Evolutionary conservation across 1,284 basidiomycete species (phyloP), one percentile per base, ranked within the genome.

Genomic region (Phellopilus nigrolimitatus): DNA sequence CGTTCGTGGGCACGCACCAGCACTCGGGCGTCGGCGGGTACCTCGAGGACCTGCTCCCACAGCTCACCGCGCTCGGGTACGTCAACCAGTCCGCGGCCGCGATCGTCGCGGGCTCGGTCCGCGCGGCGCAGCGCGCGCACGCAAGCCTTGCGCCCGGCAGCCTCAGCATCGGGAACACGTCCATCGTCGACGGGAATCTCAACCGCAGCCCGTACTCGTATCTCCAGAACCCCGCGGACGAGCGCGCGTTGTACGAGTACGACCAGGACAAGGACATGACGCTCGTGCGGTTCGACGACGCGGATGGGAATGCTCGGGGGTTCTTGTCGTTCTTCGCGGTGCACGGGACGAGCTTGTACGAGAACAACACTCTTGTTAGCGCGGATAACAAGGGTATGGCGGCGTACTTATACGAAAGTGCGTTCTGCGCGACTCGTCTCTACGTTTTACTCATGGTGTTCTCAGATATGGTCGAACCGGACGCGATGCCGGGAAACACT

Each of bases 321-420:
- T 76, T 89, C 59, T 62, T 88, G 60, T 82, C 79, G 61, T 90
- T 89, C 71, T 91, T 84, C 63, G 71, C 87, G 0, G 88, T 91
- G 0, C 89, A 91, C 67, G 87, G 88, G 4, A 90, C 87, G 12
- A 87, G 84, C 62, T 58, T 89, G 12, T 88, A 89, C 58, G 73
- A 82, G 84, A 90, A 89, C 61, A 89, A 88, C 56, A 88, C 87
- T 0, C 69, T 89, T 8, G 75, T 90, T 27, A 88, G 84, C 62
- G 69, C 74, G 3, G 87, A 89, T 64, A 89, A 89, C 68, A 90
- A 90, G 63, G 88, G 88, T 19, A 88, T 90, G 83, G 85, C 87
- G 3, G 86, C 86, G 8, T 83, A 78, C 63, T 62, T 89, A 12
- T 89, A 87, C 56, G 88, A 89, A 71, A 68, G 83, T 83, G 55